Percentiles rank a stretch among this genome's conserved stretches.
Evolutionary conservation across 768 basidiomycete species (phyloP).

Genomic region (Termitomyces sp.): DNA sequence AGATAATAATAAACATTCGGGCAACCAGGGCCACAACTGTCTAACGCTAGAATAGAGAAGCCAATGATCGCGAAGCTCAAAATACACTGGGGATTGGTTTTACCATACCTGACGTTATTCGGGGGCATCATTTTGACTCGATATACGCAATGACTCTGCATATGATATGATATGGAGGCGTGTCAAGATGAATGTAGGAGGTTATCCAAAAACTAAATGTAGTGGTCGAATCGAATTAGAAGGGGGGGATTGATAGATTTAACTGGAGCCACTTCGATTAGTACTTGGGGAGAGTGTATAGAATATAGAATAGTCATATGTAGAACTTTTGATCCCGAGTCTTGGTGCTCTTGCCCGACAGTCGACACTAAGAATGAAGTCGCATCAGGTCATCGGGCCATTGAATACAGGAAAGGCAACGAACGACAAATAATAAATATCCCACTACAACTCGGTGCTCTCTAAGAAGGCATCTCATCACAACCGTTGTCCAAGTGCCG

Average conservation of each 20-base stretch:
- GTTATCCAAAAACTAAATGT: not conserved
- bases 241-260: not conserved
- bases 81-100: not conserved
- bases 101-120: constrained; percentile 19
- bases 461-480: constrained; percentile 21
- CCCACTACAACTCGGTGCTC: not conserved
- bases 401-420: not conserved
- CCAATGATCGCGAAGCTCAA: constrained; percentile 4
- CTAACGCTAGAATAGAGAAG: constrained; percentile 11
- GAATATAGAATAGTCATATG: constrained; percentile 7
- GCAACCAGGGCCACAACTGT: not conserved
- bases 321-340: constrained; percentile 17
- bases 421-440: not conserved
- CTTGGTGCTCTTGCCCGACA: not conserved
- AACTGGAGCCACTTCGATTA: constrained; percentile 8
- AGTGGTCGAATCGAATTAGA: not conserved
- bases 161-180: not conserved
- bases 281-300: not conserved
- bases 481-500: constrained; percentile 74
- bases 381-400: constrained; percentile 1
- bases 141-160: constrained; percentile 8
- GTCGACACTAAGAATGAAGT: constrained; percentile 10
- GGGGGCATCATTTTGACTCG: constrained; percentile 20
- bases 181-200: constrained; percentile 9
- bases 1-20: constrained; percentile 2